Conservation (phyloP, 2,329 filamentous ascomycete genomes). For the Penicillium griseofulvum region DNA sequence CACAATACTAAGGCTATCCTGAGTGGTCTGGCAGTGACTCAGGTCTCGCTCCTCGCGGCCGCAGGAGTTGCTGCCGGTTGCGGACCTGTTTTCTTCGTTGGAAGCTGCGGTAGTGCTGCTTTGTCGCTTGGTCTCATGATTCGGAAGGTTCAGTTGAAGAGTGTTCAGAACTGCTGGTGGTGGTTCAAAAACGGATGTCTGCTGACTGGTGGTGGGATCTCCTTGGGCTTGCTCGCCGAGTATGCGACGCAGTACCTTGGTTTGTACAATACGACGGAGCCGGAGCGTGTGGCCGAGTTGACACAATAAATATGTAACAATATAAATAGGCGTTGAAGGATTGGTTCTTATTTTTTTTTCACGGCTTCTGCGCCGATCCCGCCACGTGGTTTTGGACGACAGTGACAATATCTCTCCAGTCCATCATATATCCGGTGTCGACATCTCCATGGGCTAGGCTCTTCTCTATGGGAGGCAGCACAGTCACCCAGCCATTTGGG, state of each 20-base stretch:
- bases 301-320: slow-evolving; percentile 10
- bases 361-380: neutral
- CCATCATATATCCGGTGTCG: slow-evolving; percentile 77
- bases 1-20: slow-evolving; percentile 47
- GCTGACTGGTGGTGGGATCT: slow-evolving; percentile 60
- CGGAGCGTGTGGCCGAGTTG: slow-evolving; percentile 1
- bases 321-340: neutral
- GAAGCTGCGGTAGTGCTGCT: slow-evolving; percentile 57
- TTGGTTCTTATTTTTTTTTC: neutral
- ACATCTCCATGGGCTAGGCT: slow-evolving; percentile 79
- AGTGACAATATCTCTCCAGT: slow-evolving; percentile 72
- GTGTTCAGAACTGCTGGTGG: slow-evolving; percentile 60
- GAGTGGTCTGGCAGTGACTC: slow-evolving; percentile 40
- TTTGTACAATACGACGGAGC: slow-evolving; percentile 23
- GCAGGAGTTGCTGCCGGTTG: slow-evolving; percentile 51
- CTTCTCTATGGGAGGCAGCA: slow-evolving; percentile 72
- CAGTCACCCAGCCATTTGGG: slow-evolving; percentile 61
- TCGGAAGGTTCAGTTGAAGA: slow-evolving; percentile 56
- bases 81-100: slow-evolving; percentile 58
- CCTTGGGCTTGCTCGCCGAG: slow-evolving; percentile 55
- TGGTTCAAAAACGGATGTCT: slow-evolving; percentile 64
- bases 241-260: slow-evolving; percentile 43
- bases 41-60: slow-evolving; percentile 44
- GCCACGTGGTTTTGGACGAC: slow-evolving; percentile 54
- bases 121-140: slow-evolving; percentile 59